Evolutionary conservation across 208 protist species (phyloP), one percentile per base, ranked within the genome.

Genomic region (Trypanosoma avium): DNA sequence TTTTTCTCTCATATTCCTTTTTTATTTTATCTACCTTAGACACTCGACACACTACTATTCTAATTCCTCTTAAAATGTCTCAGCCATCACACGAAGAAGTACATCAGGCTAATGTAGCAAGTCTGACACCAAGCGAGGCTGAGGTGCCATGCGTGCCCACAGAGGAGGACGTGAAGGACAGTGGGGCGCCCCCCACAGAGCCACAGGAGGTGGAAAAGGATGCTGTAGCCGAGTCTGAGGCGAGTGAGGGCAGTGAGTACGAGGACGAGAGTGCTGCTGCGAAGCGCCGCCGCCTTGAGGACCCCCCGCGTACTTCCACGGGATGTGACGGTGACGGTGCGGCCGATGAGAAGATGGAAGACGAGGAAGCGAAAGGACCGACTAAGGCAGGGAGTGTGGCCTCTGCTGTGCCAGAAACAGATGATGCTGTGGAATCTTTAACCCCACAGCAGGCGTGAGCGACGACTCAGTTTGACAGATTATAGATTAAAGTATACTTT

Each of bases 201-300:
- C 4, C 15, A 1, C 5, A 3, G n/a, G n/a, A n/a, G 21, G 27
- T 24, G 45, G 45, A 49, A n/a, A 21, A 49, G 45, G 45, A 26
- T 35, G 29, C 8, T 15, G 30, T 9, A n/a, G 30, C 32, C 17
- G 50, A 3, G n/a, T n/a, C n/a, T n/a, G n/a, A n/a, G n/a, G n/a
- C 15, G 54, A 33, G 50, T 3, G 21, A 59, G 4, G 17, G 42
- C 1, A 30, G 4, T 27, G 36, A 59, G 26, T 26, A 29, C 3
- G 32, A 47, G 17, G 10, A 32, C n/a, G 29, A 32, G 19, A 27
- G 22, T 17, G 56, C 56, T 8, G 56, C 56, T 2, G 3, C 36
- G 15, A 61, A 61, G n/a, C 29, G 43, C 56, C 43, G 26, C 29
- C 56, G 56, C 27, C 27, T 52, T 3, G 56, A 61, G 27, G 27